Conservation (phyloP, 495 filamentous ascomycete genomes). For the Amorphotheca resinae region DNA sequence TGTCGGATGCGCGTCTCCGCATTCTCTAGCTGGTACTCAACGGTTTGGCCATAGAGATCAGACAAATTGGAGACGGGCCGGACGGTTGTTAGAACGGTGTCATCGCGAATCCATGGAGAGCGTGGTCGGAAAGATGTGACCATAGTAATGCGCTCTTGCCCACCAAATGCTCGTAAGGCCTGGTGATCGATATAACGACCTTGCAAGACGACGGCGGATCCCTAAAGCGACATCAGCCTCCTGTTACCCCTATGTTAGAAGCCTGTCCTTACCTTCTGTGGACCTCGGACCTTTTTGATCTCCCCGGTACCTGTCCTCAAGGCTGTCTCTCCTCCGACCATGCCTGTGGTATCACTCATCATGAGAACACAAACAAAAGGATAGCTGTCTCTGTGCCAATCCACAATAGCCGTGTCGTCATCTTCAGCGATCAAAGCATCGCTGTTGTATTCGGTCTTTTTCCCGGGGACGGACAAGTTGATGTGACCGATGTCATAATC, state of each 20-base stretch:
- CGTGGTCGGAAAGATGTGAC: conserved; percentile 60
- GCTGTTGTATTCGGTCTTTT: conserved; percentile 31
- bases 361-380: conserved; percentile 69
- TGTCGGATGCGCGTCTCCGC: conserved; percentile 44
- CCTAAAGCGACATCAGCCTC: conserved; percentile 30
- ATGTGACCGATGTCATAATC: conserved; percentile 66
- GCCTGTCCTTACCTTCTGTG: conserved; percentile 30
- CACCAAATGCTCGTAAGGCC: conserved; percentile 50
- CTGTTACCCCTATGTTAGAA: neutral
- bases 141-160: conserved; percentile 57
- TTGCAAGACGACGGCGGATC: conserved; percentile 55
- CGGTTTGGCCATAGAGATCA: conserved; percentile 59
- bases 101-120: conserved; percentile 45
- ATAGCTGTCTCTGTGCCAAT: conserved; percentile 65
- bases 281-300: conserved; percentile 55
- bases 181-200: conserved; percentile 63
- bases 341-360: conserved; percentile 57
- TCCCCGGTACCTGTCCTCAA: conserved; percentile 47
- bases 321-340: conserved; percentile 64
- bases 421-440: conserved; percentile 33
- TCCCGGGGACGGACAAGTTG: conserved; percentile 48
- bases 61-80: conserved; percentile 51
- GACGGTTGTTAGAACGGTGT: conserved; percentile 54
- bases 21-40: conserved; percentile 59
- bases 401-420: conserved; percentile 50